Base-by-base conservation (phyloP, 1,139 yeast species). In the Sugiyamaella novakii region DNA sequence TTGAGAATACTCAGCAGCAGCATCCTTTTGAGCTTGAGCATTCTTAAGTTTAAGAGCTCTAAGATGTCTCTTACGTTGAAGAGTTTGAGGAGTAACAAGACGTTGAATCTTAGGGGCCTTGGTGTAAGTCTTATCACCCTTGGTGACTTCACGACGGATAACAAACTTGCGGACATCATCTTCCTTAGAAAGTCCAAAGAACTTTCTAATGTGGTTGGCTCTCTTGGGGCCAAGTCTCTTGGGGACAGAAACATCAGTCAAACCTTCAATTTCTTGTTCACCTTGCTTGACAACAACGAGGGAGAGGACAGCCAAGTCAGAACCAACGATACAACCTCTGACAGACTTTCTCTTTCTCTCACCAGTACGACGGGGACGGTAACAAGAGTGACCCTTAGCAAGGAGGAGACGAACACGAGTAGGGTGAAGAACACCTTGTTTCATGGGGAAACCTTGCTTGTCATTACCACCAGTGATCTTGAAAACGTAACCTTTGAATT, bases 361-460 rank as follows among this genome's bases (percentile, higher is more conserved):
- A 84, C 98, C 98, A 64, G 78, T 73, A 81, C 98, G 88, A 84
- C 98, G 94, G 78, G 96, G 95, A 83, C 98, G 92, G 95, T 92
- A 92, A 84, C 98, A 91, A 71, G 97, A 87, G 83, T 81, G 87
- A 71, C 95, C 96, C 79, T 87, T 84, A 68, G 96, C 75, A 74
- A 92, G 82, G 74, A 94, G 83, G 71, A 92, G 84, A 77, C 87
- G 89, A 70, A 94, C 98, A 86, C 98, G 95, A 84, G 95, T 88
- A 78, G 98, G 98, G 82, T 88, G 95, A 84, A 92, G 81, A 64
- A 92, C 98, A 84, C 97, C 97, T 81, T 92, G 98, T 79, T 91
- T 92, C 98, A 94, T 92, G 80, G 98, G 98, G 96, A 92, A 94
- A 82, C 98, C 98, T 83, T 92, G 98, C 81, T 92, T 92, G 82